Percentiles rank a stretch among this genome's conserved stretches.
Conservation (phyloP, 2,329 filamentous ascomycete species). For the Cadophora luteo-olivacea region DNA sequence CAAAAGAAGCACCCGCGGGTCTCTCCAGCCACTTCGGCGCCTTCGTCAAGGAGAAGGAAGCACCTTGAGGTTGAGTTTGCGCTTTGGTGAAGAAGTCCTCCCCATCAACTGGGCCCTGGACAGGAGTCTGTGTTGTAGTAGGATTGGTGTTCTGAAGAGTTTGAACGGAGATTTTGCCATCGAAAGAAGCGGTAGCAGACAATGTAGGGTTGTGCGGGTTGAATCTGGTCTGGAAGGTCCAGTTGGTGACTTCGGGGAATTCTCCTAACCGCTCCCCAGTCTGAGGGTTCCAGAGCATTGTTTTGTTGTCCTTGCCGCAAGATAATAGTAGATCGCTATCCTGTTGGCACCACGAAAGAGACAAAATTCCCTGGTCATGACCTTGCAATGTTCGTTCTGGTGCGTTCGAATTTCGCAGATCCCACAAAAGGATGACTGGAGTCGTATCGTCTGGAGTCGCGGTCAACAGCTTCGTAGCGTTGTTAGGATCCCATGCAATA, state of each 20-base stretch:
- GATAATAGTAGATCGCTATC: conserved; percentile 90
- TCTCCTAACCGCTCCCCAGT: conserved; percentile 88
- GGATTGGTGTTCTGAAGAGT: conserved; percentile 93
- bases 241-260: conserved; percentile 98
- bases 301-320: conserved; percentile 95
- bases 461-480: conserved; percentile 91
- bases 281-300: conserved; percentile 94
- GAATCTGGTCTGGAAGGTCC: conserved; percentile 96
- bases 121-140: conserved; percentile 69
- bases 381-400: conserved; percentile 87
- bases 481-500: conserved; percentile 96
- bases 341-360: conserved; percentile 92
- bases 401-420: conserved; percentile 93
- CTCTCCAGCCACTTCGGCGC: conserved; percentile 91
- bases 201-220: conserved; percentile 92
- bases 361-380: conserved; percentile 94
- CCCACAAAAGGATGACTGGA: conserved; percentile 91
- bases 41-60: conserved; percentile 84
- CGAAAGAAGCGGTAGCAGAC: conserved; percentile 94
- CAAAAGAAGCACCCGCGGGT: conserved; percentile 87
- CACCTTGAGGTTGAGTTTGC: conserved; percentile 87
- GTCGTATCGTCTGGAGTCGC: conserved; percentile 88
- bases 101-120: conserved; percentile 77
- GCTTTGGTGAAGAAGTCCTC: conserved; percentile 97
- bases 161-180: conserved; percentile 93